phyloP scores from a whole-genome alignment of 306 rosid species.

The Cucumis sativus region DNA sequence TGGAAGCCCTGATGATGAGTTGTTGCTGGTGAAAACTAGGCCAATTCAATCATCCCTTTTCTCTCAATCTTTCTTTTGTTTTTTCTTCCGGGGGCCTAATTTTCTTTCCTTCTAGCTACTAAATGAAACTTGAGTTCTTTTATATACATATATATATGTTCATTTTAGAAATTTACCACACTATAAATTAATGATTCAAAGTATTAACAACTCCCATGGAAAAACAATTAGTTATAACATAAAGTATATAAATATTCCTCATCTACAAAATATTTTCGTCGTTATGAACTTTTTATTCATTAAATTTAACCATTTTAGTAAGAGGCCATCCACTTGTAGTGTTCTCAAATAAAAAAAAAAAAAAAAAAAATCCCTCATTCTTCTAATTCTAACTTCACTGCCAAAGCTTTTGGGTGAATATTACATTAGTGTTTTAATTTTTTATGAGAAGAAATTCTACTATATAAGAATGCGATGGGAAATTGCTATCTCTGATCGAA shows the following conservation, averaged over 20 bases:
- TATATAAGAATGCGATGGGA: too few relatives aligned
- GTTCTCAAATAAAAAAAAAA: too few relatives aligned
- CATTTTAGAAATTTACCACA: not conserved
- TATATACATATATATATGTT: not conserved
- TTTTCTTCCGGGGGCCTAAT: not conserved
- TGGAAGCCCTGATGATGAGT: conserved; percentile 34
- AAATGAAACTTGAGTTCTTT: not conserved
- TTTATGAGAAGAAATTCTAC: too few relatives aligned
- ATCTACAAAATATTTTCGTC: not conserved
- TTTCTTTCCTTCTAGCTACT: not conserved
- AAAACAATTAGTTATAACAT: not conserved
- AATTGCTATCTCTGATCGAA: too few relatives aligned
- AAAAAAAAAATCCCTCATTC: too few relatives aligned
- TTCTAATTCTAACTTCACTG: too few relatives aligned
- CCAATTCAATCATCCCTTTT: not conserved
- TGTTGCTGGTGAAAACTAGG: not conserved
- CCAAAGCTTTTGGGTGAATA: too few relatives aligned
- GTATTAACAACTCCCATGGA: not conserved
- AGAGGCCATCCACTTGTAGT: not conserved
- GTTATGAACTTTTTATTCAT: too few relatives aligned
- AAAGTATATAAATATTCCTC: not conserved
- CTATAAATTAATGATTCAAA: not conserved
- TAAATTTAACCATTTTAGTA: too few relatives aligned
- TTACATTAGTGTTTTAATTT: too few relatives aligned
- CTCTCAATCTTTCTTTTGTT: not conserved